Percentiles rank a stretch among this genome's conserved stretches.
These are phyloP conservation scores for Fraxinus xanthoxyloides DNA, from an alignment of 305 asterid species.

Conservation along the genomic window DNA sequence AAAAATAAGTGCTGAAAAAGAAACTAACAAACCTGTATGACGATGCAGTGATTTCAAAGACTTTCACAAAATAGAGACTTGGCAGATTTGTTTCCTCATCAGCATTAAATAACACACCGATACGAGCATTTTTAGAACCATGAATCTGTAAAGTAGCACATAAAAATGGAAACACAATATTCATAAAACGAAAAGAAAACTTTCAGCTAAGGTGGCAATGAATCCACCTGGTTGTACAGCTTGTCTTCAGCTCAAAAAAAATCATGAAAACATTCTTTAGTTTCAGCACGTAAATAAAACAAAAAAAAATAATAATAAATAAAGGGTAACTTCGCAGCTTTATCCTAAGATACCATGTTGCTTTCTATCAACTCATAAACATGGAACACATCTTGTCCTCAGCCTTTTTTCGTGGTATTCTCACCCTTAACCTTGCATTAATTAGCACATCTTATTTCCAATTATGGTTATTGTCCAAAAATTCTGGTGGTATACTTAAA, in stretches of 20 bases:
- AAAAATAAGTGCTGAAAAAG: slow-evolving; percentile 15
- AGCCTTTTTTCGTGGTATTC: background rate
- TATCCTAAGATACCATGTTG: background rate
- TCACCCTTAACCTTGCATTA: background rate
- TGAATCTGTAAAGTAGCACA: slow-evolving; percentile 53
- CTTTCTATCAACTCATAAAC: background rate
- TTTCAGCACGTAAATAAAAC: slow-evolving; percentile 4
- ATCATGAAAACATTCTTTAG: slow-evolving; percentile 10
- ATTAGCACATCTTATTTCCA: background rate
- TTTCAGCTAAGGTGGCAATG: slow-evolving; percentile 5
- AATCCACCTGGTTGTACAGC: slow-evolving; percentile 27
- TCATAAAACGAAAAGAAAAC: slow-evolving; percentile 6
- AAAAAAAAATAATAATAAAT: slow-evolving; percentile 31
- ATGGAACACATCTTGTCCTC: background rate
- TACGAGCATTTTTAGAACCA: slow-evolving; percentile 76
- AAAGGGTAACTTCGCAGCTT: background rate
- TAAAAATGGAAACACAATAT: slow-evolving; percentile 20
- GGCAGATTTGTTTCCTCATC: slow-evolving; percentile 47
- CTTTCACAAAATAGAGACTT: slow-evolving; percentile 60
- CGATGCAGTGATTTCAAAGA: slow-evolving; percentile 66
- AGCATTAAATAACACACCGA: slow-evolving; percentile 76
- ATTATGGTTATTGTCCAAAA: background rate
- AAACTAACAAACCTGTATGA: slow-evolving; percentile 67
- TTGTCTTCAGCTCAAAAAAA: slow-evolving; percentile 19
- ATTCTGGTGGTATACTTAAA: background rate